Evolutionary conservation across 2,329 filamentous ascomycete genomes (phyloP), one percentile per base, ranked within the genome.

Genomic region (Penicillium italicum): DNA sequence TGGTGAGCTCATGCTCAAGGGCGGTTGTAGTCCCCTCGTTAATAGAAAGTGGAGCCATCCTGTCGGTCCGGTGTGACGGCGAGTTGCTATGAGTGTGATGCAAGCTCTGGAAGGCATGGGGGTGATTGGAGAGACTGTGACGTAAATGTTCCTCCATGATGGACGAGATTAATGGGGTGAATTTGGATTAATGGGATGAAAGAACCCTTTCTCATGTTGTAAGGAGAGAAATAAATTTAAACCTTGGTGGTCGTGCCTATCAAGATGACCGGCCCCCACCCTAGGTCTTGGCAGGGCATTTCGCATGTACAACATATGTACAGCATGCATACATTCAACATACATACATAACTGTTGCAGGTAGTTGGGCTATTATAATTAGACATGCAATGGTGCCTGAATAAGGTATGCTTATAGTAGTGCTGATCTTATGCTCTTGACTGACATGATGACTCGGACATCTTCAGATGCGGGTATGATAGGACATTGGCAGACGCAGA

Each of bases 1-100:
- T 50, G 33, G 54, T 44, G 47, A 57, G 51, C 5, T 69, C 64
- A 12, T 64, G 54, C 53, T 79, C 76, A 41, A 78, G 63, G n/a
- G 74, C 76, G 5, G 75, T 79, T 42, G 71, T 76, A 14, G 72
- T 71, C 37, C 62, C 76, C 37, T 72, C 73, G 40, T 72, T 72
- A 42, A 60, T 62, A 33, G 38, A 43, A 20, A 50, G 45, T 16
- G 66, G 49, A 28, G 56, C 47, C 63, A 65, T 62, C 41, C 62
- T 63, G 24, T 65, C 62, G 18, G 49, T 48, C 36, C 60, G 61
- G 28, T 63, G 62, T 30, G 62, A 63, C 24, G 57, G 64, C 38
- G 62, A 66, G 59, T 53, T 62, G 47, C 48, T 53, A 43, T 61
- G 61, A 24, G 36, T 52, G 34, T 59, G 61, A 30, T 60, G 61